These are phyloP conservation scores for Nicotiana tomentosiformis DNA, from an alignment of 257 asterid genomes.

Conservation along the genomic window DNA sequence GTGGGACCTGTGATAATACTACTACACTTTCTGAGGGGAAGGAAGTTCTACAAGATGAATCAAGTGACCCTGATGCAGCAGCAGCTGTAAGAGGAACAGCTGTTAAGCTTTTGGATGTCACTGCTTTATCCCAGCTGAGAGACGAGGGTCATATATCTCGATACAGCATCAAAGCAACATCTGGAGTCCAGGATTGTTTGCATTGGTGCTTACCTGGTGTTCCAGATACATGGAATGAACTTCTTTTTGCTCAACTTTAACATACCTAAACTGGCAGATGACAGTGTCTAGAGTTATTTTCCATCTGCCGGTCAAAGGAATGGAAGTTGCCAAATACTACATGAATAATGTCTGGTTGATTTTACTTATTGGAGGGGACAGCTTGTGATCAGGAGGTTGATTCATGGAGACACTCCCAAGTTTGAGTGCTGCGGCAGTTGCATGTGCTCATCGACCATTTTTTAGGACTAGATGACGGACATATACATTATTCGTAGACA, in stretches of 20 bases:
- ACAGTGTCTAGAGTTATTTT: not conserved
- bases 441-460: not conserved
- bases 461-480: not conserved
- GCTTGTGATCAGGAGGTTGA: not conserved
- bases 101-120: slow-evolving; percentile 62
- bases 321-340: not conserved
- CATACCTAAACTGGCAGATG: not conserved
- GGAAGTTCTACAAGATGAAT: slow-evolving; percentile 62
- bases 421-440: not conserved
- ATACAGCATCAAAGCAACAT: slow-evolving; percentile 70
- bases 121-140: slow-evolving; percentile 76
- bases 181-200: slow-evolving; percentile 86
- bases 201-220: slow-evolving; percentile 98
- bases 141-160: slow-evolving; percentile 94
- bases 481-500: not conserved
- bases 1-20: slow-evolving; percentile 90
- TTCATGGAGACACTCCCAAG: not conserved
- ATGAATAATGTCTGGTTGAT: not conserved
- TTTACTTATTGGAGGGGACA: not conserved
- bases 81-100: slow-evolving; percentile 65
- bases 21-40: slow-evolving; percentile 66
- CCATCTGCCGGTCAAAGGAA: not conserved
- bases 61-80: slow-evolving; percentile 64
- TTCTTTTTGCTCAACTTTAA: slow-evolving; percentile 62
- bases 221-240: slow-evolving; percentile 92